Evolutionary conservation across 768 basidiomycete species (phyloP).

Genomic region (Trichaptum fuscoviolaceum): DNA sequence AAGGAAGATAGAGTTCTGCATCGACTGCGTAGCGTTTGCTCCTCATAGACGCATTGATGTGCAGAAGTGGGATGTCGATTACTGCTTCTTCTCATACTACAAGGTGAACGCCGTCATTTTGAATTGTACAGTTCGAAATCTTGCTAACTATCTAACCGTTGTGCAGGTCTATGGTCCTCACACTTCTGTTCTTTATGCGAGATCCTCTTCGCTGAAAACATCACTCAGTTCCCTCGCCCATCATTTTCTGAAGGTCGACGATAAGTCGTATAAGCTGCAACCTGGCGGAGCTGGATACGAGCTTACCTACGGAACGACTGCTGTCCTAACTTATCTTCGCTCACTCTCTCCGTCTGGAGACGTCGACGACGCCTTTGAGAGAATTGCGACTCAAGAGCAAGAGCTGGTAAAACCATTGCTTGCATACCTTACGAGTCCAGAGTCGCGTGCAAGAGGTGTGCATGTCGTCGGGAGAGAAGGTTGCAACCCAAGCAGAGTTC

Average conservation of each 20-base stretch:
- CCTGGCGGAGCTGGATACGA: slow-evolving; percentile 77
- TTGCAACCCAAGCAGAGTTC: slow-evolving; percentile 40
- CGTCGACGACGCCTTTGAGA: slow-evolving; percentile 37
- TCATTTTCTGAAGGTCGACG: slow-evolving; percentile 55
- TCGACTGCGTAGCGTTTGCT: slow-evolving; percentile 78
- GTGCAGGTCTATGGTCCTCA: slow-evolving; percentile 71
- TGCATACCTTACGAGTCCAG: slow-evolving; percentile 44
- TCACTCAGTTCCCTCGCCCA: slow-evolving; percentile 60
- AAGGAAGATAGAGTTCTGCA: slow-evolving; percentile 56
- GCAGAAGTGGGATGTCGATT: slow-evolving; percentile 73
- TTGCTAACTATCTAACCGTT: not conserved
- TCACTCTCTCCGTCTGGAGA: slow-evolving; percentile 42
- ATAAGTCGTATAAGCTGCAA: slow-evolving; percentile 56
- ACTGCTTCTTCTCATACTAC: slow-evolving; percentile 66
- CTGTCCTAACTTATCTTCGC: slow-evolving; percentile 57
- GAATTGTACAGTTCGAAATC: not conserved
- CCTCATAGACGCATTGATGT: slow-evolving; percentile 71
- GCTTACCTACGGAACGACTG: slow-evolving; percentile 53
- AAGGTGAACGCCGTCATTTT: slow-evolving; percentile 43
- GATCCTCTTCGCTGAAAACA: slow-evolving; percentile 37
- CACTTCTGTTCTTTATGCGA: slow-evolving; percentile 60
- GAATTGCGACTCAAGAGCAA: slow-evolving; percentile 60
- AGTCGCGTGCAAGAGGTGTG: slow-evolving; percentile 53
- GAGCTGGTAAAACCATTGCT: slow-evolving; percentile 49
- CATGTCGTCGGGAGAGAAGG: slow-evolving; percentile 60